A percentile compares a stretch with the other conserved stretches of the same genome.
These are phyloP conservation scores for Monosporozyma yasuniensis DNA, from an alignment of 805 yeast genomes.

Conservation along the genomic window DNA sequence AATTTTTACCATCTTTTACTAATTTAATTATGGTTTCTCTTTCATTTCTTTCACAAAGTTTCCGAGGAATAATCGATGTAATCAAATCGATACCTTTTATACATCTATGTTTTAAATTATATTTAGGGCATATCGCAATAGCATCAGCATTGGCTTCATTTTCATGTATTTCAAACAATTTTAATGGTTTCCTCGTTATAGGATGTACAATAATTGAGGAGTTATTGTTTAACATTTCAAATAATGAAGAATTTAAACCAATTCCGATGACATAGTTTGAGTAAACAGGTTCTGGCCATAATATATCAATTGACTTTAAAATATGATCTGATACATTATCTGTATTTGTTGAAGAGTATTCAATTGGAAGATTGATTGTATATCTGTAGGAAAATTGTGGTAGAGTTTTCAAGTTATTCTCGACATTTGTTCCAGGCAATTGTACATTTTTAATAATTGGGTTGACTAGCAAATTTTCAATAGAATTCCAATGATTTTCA, in stretches of 20 bases:
- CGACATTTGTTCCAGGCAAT: neutral
- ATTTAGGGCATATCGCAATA: slow-evolving; percentile 21
- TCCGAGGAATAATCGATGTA: neutral
- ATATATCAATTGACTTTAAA: neutral
- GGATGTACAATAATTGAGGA: slow-evolving; percentile 12
- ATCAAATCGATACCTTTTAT: neutral
- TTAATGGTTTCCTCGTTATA: slow-evolving; percentile 8
- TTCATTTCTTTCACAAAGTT: neutral
- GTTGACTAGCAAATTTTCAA: neutral
- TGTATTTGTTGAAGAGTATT: neutral
- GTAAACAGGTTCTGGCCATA: slow-evolving; percentile 17
- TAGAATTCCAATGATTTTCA: neutral
- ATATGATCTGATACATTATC: neutral
- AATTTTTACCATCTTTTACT: neutral
- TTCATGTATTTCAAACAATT: slow-evolving; percentile 8
- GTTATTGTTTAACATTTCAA: slow-evolving; percentile 3
- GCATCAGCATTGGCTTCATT: slow-evolving; percentile 13
- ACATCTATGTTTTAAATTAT: slow-evolving; percentile 9
- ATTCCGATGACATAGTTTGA: slow-evolving; percentile 20
- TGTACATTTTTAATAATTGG: neutral
- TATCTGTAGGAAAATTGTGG: slow-evolving; percentile 2
- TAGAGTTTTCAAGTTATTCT: neutral
- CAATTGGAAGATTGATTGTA: slow-evolving; percentile 4
- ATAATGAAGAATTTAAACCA: slow-evolving; percentile 13
- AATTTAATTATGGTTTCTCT: neutral